Base-by-base conservation (phyloP, 2,329 filamentous ascomycete species). In the Elsinoe fawcettii region DNA sequence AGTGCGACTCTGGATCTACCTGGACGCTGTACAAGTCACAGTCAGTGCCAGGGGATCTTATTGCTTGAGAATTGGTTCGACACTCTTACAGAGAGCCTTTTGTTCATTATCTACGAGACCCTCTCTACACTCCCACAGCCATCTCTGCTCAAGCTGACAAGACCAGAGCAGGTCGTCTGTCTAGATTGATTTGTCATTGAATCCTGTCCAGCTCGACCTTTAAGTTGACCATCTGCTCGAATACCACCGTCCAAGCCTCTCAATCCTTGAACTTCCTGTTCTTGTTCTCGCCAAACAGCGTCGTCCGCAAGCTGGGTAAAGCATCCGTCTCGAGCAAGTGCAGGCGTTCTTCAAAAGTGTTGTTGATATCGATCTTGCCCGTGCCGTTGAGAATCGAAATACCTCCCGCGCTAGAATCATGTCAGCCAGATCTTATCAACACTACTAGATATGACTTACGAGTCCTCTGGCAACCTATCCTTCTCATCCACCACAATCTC, bases 281-380 rank as follows among this genome's bases (percentile, higher is more conserved):
- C 66, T 84, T 80, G 78, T 99, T 99, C 77, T 89, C 86, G 60
- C 93, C 93, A 69, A 99, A 99, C 59, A 99, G 80, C 14, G 87
- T 87, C 72, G 87, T 82, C 68, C 93, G 83, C 67, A 99, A 85
- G 44, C 84, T 84, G 12, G 93, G 93, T 59, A 96, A 82, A 54
- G 89, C 88, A 64, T 88, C 87, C 58, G 86, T 85, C 75, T 96
- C 87, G 63, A 97, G 83, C 60, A 97, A 79, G 67, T 81, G 82
- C 73, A 99, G 79, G 64, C 93, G 85, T 70, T 95, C 88, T 71
- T 97, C 93, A 65, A 97, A 88, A 57, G 93, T 97, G 79, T 99
- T 97, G 82, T 96, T 91, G 73, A 99, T 92, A 67, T 96, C 90
- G 71, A 99, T 97, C 80, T 92, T 96, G 71, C 93, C 93, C 63